Percentiles rank a stretch among this genome's conserved stretches.
phyloP scores from a whole-genome alignment of 176 grass and related monocot genomes.

The Musa itinerans region DNA sequence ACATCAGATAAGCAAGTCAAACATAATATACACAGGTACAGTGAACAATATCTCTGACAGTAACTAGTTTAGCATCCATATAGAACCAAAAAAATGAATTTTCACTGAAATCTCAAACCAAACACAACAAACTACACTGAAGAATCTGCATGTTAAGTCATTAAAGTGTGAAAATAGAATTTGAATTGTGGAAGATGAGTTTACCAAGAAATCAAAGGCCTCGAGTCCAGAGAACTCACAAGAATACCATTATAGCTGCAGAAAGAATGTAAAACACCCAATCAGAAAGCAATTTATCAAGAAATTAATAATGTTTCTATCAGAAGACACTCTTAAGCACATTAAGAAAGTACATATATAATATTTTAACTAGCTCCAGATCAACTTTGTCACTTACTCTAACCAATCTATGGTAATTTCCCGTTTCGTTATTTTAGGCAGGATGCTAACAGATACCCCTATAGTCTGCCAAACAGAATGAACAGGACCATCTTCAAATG shows the following conservation, averaged over 20 bases:
- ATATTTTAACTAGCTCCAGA: background rate
- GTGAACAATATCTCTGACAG: too few relatives aligned
- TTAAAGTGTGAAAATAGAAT: conserved; percentile 9
- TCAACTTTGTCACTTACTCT: conserved; percentile 48
- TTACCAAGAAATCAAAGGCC: conserved; percentile 72
- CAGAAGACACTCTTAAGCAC: background rate
- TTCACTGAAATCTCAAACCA: too few relatives aligned
- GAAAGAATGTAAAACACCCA: conserved; percentile 64
- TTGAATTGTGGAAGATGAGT: background rate
- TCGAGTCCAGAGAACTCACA: conserved; percentile 73
- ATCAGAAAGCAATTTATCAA: conserved; percentile 52
- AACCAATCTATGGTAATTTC: conserved; percentile 66
- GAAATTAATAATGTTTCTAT: background rate
- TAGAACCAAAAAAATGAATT: too few relatives aligned
- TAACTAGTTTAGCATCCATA: too few relatives aligned
- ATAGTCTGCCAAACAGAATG: conserved; percentile 54
- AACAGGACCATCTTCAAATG: conserved; percentile 64
- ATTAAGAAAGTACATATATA: background rate
- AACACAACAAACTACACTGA: too few relatives aligned
- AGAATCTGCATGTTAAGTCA: background rate
- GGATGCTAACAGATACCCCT: conserved; percentile 43
- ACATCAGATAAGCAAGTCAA: too few relatives aligned
- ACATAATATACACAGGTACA: too few relatives aligned
- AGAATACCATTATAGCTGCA: conserved; percentile 97
- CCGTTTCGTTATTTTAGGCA: conserved; percentile 20